Evolutionary conservation across 2,329 filamentous ascomycete genomes (phyloP).

Genomic region (Paecilomyces variotii): DNA sequence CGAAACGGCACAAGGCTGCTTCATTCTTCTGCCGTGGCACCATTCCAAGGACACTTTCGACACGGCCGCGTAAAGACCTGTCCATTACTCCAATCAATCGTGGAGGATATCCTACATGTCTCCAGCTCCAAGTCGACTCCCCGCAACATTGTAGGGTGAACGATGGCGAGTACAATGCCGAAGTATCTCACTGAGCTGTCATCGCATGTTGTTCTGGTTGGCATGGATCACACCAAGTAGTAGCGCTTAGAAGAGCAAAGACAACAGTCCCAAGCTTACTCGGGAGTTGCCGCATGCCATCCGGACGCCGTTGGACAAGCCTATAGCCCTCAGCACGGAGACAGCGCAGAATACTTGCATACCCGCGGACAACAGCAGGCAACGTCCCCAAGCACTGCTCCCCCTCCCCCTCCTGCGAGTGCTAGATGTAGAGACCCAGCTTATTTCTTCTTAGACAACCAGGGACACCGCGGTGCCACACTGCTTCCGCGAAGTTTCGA

Average conservation of each 20-base stretch:
- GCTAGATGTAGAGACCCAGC: not conserved
- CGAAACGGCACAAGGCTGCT: not conserved
- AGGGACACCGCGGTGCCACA: not conserved
- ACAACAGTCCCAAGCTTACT: not conserved
- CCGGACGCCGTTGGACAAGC: not conserved
- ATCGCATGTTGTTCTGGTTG: not conserved
- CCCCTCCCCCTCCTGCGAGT: not conserved
- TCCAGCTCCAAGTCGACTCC: not conserved
- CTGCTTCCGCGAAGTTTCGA: not conserved
- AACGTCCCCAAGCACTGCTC: not conserved
- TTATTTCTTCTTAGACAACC: not conserved
- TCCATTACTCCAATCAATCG: not conserved
- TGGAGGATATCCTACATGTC: not conserved
- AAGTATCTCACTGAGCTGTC: not conserved
- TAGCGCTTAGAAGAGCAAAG: not conserved
- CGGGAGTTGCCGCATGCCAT: not conserved
- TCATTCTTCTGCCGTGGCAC: not conserved
- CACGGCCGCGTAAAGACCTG: not conserved
- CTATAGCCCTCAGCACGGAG: not conserved
- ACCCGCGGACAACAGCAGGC: not conserved
- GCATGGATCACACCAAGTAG: not conserved
- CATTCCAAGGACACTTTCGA: not conserved
- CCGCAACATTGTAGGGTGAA: not conserved
- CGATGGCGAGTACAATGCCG: not conserved
- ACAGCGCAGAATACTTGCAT: not conserved